Percentiles rank a stretch among this genome's conserved stretches.
Evolutionary conservation across 225 moss, liverwort and hornwort genomes (phyloP).

Genomic region (Neckera pumila): DNA sequence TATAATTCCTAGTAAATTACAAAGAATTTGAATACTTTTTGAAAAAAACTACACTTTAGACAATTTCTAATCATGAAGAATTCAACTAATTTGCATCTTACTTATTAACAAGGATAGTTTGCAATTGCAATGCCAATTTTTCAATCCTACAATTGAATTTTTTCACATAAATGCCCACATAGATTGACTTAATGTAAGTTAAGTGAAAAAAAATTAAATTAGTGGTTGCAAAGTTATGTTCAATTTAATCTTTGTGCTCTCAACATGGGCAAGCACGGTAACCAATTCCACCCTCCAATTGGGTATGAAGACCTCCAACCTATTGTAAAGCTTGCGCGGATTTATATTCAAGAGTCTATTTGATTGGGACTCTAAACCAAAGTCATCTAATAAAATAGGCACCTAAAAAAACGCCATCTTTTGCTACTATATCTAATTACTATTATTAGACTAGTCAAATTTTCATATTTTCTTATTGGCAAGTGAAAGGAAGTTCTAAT

Average conservation of each 20-base stretch:
- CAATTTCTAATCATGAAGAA: not conserved
- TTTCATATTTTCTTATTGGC: no score
- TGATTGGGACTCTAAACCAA: not conserved
- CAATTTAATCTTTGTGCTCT: not conserved
- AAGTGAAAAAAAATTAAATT: not conserved
- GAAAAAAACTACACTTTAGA: not conserved
- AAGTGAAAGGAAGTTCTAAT: no score
- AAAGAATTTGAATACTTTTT: not conserved
- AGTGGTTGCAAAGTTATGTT: not conserved
- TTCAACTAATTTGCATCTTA: not conserved
- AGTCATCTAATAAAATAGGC: not conserved
- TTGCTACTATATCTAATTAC: no score
- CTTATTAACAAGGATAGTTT: not conserved
- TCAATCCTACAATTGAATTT: not conserved
- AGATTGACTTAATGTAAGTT: not conserved
- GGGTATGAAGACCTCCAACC: not conserved
- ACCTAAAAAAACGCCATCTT: no score
- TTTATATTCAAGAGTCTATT: no score
- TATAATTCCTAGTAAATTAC: not conserved
- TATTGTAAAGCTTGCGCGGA: fast-evolving
- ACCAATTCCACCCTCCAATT: not conserved
- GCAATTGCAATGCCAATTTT: not conserved
- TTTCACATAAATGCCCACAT: not conserved
- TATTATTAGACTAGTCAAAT: no score
- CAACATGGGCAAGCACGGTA: not conserved